These are phyloP conservation scores for Talaromyces wortmannii DNA, from an alignment of 495 filamentous ascomycete species.

Conservation along the genomic window DNA sequence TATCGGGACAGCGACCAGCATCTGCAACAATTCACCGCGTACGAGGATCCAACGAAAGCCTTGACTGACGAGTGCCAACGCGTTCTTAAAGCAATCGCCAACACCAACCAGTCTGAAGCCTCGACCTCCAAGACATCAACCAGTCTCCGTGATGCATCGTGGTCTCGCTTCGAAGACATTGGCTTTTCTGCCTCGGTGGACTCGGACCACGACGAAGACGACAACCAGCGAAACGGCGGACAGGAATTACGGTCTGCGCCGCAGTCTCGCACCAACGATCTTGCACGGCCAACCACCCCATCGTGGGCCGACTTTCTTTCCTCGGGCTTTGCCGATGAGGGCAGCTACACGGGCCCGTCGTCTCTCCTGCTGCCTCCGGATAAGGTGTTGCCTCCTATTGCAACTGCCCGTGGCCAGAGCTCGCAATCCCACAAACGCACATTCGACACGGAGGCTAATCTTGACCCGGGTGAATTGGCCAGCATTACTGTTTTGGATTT, in stretches of 20 bases:
- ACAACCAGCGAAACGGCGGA: conserved; percentile 12
- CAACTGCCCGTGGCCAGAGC: conserved; percentile 62
- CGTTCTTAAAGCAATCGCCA: conserved; percentile 82
- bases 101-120: conserved; percentile 73
- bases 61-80: conserved; percentile 90
- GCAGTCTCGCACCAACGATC: conserved; percentile 50
- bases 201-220: conserved; percentile 53
- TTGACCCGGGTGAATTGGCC: conserved; percentile 90
- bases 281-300: conserved; percentile 85
- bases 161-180: conserved; percentile 94
- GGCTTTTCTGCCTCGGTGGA: conserved; percentile 79
- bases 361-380: conserved; percentile 79
- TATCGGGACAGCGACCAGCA: conserved; percentile 84
- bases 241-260: conserved; percentile 52
- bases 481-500: conserved; percentile 81
- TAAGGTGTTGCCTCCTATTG: conserved; percentile 82
- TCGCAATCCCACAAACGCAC: conserved; percentile 79
- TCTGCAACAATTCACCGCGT: conserved; percentile 75
- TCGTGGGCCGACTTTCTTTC: conserved; percentile 98
- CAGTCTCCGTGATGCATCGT: conserved; percentile 74
- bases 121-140: conserved; percentile 61
- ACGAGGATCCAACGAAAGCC: conserved; percentile 81
- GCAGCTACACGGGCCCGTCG: conserved; percentile 39
- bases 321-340: conserved; percentile 80
- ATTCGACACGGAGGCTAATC: conserved; percentile 51